These are phyloP conservation scores for Salix suchowensis DNA, from an alignment of 345 rosid species.

Conservation along the genomic window DNA sequence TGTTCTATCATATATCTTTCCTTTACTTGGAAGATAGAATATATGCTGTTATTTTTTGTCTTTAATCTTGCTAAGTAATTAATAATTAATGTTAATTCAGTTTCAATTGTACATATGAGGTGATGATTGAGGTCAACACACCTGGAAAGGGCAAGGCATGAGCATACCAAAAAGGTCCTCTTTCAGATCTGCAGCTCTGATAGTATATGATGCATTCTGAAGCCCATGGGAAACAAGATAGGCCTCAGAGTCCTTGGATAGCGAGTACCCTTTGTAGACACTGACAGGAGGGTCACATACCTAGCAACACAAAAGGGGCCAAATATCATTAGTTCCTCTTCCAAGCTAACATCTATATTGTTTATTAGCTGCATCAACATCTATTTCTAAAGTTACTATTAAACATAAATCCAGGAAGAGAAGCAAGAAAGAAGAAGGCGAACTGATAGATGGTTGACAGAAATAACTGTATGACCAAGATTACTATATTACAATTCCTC, in stretches of 20 bases:
- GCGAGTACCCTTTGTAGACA: constrained; percentile 64
- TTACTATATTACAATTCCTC: neutral
- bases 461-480: neutral
- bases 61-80: neutral
- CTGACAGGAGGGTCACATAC: constrained; percentile 82
- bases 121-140: constrained; percentile 18
- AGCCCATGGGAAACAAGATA: constrained; percentile 66
- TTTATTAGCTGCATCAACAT: neutral
- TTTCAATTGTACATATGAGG: neutral
- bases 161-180: constrained; percentile 77
- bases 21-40: neutral
- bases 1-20: neutral
- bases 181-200: constrained; percentile 66
- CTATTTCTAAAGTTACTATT: neutral
- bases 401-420: neutral
- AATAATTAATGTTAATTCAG: neutral
- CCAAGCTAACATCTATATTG: neutral
- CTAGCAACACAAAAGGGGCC: constrained; percentile 28
- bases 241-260: constrained; percentile 53
- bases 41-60: neutral
- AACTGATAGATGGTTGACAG: neutral
- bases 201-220: constrained; percentile 66
- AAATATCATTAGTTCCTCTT: neutral
- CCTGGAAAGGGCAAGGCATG: constrained; percentile 65
- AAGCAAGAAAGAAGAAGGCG: neutral